These are phyloP conservation scores for Psidium friedrichsthalianum DNA, from an alignment of 345 rosid genomes.

Conservation along the genomic window DNA sequence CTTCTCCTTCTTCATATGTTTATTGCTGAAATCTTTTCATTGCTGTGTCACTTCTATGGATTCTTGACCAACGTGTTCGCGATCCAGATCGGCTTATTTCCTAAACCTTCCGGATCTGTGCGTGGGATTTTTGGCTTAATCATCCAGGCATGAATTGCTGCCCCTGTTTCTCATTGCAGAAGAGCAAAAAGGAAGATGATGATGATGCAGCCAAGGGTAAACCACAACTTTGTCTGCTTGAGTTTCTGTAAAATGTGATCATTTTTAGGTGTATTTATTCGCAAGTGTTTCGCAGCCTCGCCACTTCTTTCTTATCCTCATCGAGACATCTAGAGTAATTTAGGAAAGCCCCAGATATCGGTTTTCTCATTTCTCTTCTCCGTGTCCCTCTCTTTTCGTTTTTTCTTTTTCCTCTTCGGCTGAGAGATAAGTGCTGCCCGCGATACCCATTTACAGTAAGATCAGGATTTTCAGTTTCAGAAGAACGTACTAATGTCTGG, in stretches of 20 bases:
- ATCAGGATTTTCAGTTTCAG: not conserved
- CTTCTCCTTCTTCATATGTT: not conserved
- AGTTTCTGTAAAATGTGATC: not conserved
- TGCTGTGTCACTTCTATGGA: not conserved
- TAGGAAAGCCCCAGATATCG: not conserved
- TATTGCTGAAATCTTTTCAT: not conserved
- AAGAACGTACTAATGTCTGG: not conserved
- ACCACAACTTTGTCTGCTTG: not conserved
- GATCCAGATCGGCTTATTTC: not conserved
- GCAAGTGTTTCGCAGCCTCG: not conserved
- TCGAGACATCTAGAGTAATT: not conserved
- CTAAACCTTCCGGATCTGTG: not conserved
- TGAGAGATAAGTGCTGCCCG: accelerated
- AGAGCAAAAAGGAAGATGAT: slow-evolving; percentile 1
- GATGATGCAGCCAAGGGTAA: not conserved
- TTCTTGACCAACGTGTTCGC: not conserved
- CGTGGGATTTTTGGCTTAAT: not conserved
- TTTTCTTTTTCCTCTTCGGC: not conserved
- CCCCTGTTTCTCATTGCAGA: slow-evolving; percentile 50
- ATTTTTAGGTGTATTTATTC: not conserved
- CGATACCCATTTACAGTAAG: not conserved
- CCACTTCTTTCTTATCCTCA: not conserved
- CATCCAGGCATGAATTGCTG: slow-evolving; percentile 53
- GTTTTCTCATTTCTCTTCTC: not conserved
- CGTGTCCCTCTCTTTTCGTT: not conserved